Evolutionary conservation across 108 stramenopile genomes (phyloP), one percentile per base, ranked within the genome.

Genomic region (Fistulifera solaris): DNA sequence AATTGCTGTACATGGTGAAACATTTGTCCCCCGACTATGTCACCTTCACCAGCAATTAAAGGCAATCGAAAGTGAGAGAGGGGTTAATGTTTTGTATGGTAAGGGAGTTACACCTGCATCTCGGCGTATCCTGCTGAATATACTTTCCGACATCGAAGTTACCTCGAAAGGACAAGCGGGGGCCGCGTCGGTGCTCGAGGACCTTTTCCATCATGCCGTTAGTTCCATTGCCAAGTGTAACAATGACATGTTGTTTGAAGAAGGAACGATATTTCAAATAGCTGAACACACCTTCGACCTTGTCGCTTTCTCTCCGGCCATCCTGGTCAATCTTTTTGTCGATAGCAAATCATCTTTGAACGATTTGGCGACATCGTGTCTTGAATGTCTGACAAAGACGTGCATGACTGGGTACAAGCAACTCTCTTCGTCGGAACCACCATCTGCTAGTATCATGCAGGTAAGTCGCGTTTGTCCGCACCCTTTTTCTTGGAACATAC

Each of bases 271-370:
- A 10, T 76, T 70, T 28, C 39, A 58, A 13, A 27, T 85, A 16
- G 77, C 77, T 46, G 87, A 89, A 53, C 53, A 60, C 24, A 60
- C 63, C 0, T 76, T 66, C 23, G 88, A 90, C 57, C 51, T 86
- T 38, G 69, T 80, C 35, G 73, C 77, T 7, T 84, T 90, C 47
- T 69, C 82, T 8, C 56, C 72, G 12, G 42, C 58, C 10, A 40
- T 85, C 14, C 22, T 35, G 3, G 31, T 3, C 31, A 35, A 3
- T 35, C 31, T 35, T 6, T 35, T 35, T 35, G 31, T 8, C 6
- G 8, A 35, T 8, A 3, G 6, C 8, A 8, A 35, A 35, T 35
- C 31, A 8, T 8, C 31, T 3, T 35, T 8, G 31, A 35, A 35
- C 8, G 8, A 35, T 35, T 6, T 35, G 31, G 31, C 31, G 3